Base-by-base conservation (phyloP, 345 rosid species). In the Tarenaya hassleriana region DNA sequence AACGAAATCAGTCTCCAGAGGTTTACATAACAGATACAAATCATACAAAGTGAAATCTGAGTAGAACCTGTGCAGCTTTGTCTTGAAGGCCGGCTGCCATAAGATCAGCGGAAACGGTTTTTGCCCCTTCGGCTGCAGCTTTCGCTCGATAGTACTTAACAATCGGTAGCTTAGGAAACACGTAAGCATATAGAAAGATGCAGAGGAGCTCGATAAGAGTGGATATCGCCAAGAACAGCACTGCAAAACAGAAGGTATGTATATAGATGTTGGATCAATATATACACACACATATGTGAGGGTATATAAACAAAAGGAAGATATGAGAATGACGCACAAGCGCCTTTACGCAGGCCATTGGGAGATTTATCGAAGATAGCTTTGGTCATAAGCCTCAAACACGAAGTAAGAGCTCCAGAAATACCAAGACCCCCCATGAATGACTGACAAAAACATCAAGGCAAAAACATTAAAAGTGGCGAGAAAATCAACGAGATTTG, bases 71-170 rank as follows among this genome's bases (percentile, higher is more conserved):
- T 9, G 33, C 3, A 47, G 66, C 62, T 16, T 67, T 66, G 0
- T 48, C 58, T 61, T 70, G 74, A 63, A 84, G 70, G 34, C 96
- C 98, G 13, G 71, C 96, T 6, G 95, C 92, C 52, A 80, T 87
- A 33, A 90, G 82, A 66, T 90, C 92, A 0, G 84, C 80, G 13
- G 81, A 41, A 14, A 87, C 92, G 7, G 98, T 75, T 70, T 80
- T 82, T 1, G 92, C 86, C 8, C 96, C 96, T 81, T 87, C 87
- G 0, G 74, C 67, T n/a, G 83, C 91, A 16, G 97, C 98, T 75
- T 82, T 84, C 12, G 89, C 34, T 10, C 85, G 81, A 62, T 84
- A 84, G 62, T 78, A 79, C 72, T 84, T 91, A 53, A 91, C 96
- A 0, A 84, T 65, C 7, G 92, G 92, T 39, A 87, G 75, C 62